Evolutionary conservation across 345 rosid genomes (phyloP).

Genomic region (Syzygium grande): DNA sequence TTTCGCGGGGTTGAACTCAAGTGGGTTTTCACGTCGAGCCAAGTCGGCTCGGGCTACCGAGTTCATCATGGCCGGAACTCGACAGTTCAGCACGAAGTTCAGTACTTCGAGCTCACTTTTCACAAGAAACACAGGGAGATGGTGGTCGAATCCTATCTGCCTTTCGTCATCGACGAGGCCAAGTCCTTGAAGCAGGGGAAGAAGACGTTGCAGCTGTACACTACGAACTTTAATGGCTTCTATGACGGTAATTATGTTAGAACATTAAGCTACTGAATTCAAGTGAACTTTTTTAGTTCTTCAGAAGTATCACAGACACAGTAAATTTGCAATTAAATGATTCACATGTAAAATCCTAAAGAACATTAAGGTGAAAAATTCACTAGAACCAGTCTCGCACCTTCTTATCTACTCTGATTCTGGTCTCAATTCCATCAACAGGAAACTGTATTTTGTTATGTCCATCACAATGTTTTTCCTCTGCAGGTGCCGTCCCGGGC

Average conservation of each 20-base stretch:
- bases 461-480: neutral
- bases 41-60: slow-evolving; percentile 20
- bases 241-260: neutral
- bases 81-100: slow-evolving; percentile 12
- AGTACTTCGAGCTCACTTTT: slow-evolving; percentile 47
- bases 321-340: neutral
- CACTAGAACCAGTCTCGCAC: neutral
- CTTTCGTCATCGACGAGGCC: slow-evolving; percentile 35
- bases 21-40: slow-evolving; percentile 25
- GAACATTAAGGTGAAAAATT: neutral
- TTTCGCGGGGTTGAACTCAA: slow-evolving; percentile 38
- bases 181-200: slow-evolving; percentile 21
- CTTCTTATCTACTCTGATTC: no score
- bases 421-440: neutral
- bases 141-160: slow-evolving; percentile 38
- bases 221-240: slow-evolving; percentile 8
- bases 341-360: no score
- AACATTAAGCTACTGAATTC: neutral
- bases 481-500: neutral
- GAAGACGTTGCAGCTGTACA: slow-evolving; percentile 48
- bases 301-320: no score
- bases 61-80: slow-evolving; percentile 6
- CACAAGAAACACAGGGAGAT: slow-evolving; percentile 43
- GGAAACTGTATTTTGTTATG: neutral
- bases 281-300: no score